A percentile compares a stretch with the other conserved stretches of the same genome.
Evolutionary conservation across 2,329 filamentous ascomycete species (phyloP).

Genomic region (Cryoendolithus antarcticus): DNA sequence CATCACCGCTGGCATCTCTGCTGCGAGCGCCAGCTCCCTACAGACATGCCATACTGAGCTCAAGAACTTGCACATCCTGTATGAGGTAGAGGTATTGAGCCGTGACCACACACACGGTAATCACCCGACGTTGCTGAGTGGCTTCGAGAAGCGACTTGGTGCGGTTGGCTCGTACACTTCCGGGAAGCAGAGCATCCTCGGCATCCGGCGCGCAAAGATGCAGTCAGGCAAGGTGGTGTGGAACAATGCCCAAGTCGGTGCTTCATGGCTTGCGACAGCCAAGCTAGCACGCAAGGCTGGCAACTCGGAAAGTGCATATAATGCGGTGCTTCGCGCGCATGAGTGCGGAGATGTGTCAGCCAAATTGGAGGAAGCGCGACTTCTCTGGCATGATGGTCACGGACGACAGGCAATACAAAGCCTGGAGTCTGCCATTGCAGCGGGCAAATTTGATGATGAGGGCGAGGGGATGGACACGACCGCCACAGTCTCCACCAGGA

Average conservation of each 20-base stretch:
- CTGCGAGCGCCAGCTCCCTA: constrained; percentile 65
- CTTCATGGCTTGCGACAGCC: constrained; percentile 74
- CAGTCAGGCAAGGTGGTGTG: constrained; percentile 30
- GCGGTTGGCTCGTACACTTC: constrained; percentile 76
- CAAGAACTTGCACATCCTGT: constrained; percentile 73
- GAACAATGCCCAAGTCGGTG: constrained; percentile 61
- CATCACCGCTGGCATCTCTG: constrained; percentile 62
- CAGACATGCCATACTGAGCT: constrained; percentile 75
- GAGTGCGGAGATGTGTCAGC: constrained; percentile 74
- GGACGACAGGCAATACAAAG: constrained; percentile 91
- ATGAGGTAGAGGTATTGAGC: constrained; percentile 68
- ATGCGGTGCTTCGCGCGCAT: constrained; percentile 80
- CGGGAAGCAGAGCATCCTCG: constrained; percentile 88
- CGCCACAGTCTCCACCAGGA: constrained; percentile 1
- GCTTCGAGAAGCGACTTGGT: constrained; percentile 66
- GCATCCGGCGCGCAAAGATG: constrained; percentile 78
- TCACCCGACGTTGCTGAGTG: constrained; percentile 13
- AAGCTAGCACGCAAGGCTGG: constrained; percentile 76
- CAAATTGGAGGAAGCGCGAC: constrained; percentile 83
- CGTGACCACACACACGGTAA: constrained; percentile 13
- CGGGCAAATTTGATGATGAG: constrained; percentile 52
- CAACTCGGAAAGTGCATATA: constrained; percentile 77
- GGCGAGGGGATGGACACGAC: constrained; percentile 4
- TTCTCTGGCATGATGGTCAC: constrained; percentile 87
- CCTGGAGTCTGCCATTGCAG: constrained; percentile 72